These are phyloP conservation scores for Aphanoascus verrucosus DNA, from an alignment of 2,329 filamentous ascomycete genomes.

Conservation along the genomic window DNA sequence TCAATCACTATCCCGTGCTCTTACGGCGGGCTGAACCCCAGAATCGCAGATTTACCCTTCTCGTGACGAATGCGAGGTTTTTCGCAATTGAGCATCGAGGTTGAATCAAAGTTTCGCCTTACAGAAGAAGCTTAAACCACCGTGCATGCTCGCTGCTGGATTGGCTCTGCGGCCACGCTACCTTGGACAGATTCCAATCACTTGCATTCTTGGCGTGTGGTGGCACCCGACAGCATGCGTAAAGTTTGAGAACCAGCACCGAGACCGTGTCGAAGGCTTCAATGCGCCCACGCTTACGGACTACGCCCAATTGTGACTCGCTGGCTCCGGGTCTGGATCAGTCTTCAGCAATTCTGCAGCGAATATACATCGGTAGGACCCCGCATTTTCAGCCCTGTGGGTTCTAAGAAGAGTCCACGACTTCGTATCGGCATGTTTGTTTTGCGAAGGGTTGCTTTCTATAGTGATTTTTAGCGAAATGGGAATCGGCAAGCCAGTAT, in stretches of 20 bases:
- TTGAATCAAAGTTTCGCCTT: neutral
- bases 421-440: neutral
- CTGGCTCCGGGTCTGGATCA: neutral
- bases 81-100: neutral
- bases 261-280: neutral
- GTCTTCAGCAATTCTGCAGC: neutral
- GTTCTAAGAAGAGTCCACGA: neutral
- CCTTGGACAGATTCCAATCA: neutral
- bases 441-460: neutral
- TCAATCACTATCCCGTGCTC: no score
- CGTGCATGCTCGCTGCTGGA: neutral
- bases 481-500: neutral
- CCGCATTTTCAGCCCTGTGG: slow-evolving; percentile 5
- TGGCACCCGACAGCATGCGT: neutral
- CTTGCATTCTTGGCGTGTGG: neutral
- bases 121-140: neutral
- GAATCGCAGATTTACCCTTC: no score
- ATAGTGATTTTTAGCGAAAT: slow-evolving; percentile 4
- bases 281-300: neutral
- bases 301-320: neutral
- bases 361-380: neutral
- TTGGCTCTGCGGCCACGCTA: neutral
- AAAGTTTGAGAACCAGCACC: neutral
- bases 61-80: no score
- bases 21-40: no score